phyloP scores from a whole-genome alignment of 2,329 filamentous ascomycete species.

The Lasiodiplodia theobromae region DNA sequence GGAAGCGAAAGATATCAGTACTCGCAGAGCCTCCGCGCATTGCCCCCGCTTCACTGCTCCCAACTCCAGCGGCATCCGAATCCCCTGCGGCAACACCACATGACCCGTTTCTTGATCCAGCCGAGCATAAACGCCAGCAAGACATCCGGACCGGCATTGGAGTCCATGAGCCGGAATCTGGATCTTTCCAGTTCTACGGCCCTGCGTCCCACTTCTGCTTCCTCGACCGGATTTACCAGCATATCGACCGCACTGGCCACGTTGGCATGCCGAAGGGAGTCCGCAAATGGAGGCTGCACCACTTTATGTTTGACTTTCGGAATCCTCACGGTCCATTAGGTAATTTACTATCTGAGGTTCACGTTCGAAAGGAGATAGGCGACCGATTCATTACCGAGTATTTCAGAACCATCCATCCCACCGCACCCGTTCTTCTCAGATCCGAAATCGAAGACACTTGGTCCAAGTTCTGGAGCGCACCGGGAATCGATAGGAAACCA shows the following conservation, averaged over 20 bases:
- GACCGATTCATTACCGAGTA: conserved; percentile 9
- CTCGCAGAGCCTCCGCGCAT: neutral
- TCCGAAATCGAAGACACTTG: conserved; percentile 51
- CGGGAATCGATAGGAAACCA: conserved; percentile 35
- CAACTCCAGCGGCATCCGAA: neutral
- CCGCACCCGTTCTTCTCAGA: conserved; percentile 40
- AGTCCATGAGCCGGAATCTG: neutral
- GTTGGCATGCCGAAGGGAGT: conserved; percentile 8
- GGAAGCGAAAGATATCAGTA: neutral
- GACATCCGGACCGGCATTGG: conserved; percentile 13
- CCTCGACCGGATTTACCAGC: conserved; percentile 7
- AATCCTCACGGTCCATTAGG: neutral
- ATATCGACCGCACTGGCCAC: conserved; percentile 10
- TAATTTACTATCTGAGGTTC: neutral
- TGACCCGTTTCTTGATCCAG: neutral
- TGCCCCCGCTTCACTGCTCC: neutral
- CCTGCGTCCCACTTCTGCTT: conserved; percentile 9
- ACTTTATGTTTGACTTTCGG: conserved; percentile 6
- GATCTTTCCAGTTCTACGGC: conserved; percentile 11
- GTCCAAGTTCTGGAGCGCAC: conserved; percentile 37
- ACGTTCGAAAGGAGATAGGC: conserved; percentile 5
- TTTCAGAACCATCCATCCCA: conserved; percentile 4
- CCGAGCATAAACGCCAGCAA: conserved; percentile 3
- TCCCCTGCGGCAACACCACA: neutral
- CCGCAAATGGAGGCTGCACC: conserved; percentile 3